Conservation (phyloP, 1,139 yeast species). For the Lodderomyces jiufengensis region DNA sequence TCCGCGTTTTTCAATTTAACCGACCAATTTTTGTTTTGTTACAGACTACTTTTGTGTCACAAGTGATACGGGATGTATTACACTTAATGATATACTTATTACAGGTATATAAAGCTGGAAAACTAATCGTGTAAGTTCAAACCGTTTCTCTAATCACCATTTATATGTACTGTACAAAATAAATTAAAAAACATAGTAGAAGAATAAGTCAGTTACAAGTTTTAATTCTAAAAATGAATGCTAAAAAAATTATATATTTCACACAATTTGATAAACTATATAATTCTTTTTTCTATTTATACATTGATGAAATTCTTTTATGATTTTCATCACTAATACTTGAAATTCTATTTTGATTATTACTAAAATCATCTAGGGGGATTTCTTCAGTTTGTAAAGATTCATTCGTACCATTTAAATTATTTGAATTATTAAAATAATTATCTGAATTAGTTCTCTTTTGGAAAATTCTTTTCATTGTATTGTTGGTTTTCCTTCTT, state of each 20-base stretch:
- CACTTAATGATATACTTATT: too few relatives aligned
- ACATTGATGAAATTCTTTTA: conserved; percentile 15
- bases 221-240: too few relatives aligned
- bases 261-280: neutral
- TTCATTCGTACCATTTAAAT: conserved; percentile 13
- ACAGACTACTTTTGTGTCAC: too few relatives aligned
- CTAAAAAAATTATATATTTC: neutral
- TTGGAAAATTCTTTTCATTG: conserved; percentile 8
- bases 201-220: too few relatives aligned
- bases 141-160: too few relatives aligned
- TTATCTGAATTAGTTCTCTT: conserved; percentile 10
- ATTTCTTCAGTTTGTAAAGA: conserved; percentile 44
- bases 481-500: conserved; percentile 7
- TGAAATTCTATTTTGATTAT: conserved; percentile 21
- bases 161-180: too few relatives aligned
- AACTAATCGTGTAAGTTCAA: too few relatives aligned
- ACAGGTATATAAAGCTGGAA: too few relatives aligned
- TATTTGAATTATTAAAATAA: neutral
- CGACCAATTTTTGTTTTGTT: too few relatives aligned
- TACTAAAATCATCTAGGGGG: conserved; percentile 43
- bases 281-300: conserved; percentile 1
- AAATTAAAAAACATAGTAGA: too few relatives aligned
- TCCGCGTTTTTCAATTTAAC: too few relatives aligned
- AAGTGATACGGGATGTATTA: too few relatives aligned
- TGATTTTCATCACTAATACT: conserved; percentile 25